Conservation (phyloP, 345 rosid genomes). For the Populus alba region DNA sequence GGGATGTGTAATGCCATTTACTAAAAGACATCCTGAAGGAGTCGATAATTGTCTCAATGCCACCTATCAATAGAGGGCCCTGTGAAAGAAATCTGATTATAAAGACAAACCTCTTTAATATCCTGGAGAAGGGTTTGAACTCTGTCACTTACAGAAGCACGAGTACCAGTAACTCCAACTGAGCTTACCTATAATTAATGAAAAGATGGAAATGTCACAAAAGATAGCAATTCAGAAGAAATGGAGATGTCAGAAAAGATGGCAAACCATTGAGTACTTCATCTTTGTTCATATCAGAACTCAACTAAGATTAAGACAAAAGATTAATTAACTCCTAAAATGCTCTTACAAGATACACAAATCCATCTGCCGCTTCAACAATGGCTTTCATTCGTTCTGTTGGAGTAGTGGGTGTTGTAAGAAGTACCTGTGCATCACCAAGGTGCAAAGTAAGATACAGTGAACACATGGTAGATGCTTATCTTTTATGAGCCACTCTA, state of each 20-base stretch:
- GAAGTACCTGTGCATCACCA: slow-evolving; percentile 51
- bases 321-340: neutral
- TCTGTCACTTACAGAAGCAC: slow-evolving; percentile 60
- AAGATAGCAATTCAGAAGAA: slow-evolving; percentile 9
- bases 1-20: neutral
- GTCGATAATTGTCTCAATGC: neutral
- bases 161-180: slow-evolving; percentile 82
- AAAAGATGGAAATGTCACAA: slow-evolving; percentile 2
- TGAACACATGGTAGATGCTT: neutral
- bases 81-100: neutral
- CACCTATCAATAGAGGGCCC: neutral
- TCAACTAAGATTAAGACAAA: neutral
- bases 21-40: neutral
- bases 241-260: neutral
- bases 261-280: neutral
- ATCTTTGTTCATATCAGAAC: slow-evolving; percentile 2
- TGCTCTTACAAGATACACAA: slow-evolving; percentile 73
- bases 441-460: neutral
- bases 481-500: neutral
- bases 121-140: slow-evolving; percentile 65
- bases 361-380: slow-evolving; percentile 84
- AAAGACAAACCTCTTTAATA: slow-evolving; percentile 56
- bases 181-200: slow-evolving; percentile 66
- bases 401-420: slow-evolving; percentile 84
- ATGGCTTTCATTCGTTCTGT: slow-evolving; percentile 69